A percentile compares a stretch with the other conserved stretches of the same genome.
Evolutionary conservation across 2,329 filamentous ascomycete genomes (phyloP).

Genomic region (Fusarium sp.): DNA sequence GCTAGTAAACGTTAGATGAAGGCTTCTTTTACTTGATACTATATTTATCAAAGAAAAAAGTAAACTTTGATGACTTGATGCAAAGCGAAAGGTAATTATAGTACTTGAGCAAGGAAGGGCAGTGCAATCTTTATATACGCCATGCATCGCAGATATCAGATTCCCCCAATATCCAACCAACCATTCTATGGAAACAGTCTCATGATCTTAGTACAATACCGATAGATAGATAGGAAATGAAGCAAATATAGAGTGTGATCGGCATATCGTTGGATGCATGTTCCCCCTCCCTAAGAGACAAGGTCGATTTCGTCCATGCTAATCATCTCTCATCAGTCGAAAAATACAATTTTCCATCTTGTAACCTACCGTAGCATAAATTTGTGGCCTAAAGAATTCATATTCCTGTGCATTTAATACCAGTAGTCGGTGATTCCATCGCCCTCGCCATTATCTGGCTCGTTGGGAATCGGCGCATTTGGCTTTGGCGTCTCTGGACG

Average conservation of each 20-base stretch:
- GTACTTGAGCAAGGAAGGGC: no score
- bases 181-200: conserved; percentile 8
- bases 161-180: not conserved
- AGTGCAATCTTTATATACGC: not conserved
- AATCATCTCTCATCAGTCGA: conserved; percentile 29
- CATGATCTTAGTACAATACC: not conserved
- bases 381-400: not conserved
- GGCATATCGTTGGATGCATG: conserved; percentile 7
- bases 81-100: no score
- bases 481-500: conserved; percentile 50
- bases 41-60: not conserved
- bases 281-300: conserved; percentile 2
- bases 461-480: conserved; percentile 46
- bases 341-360: conserved; percentile 3
- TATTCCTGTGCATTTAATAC: conserved; percentile 3
- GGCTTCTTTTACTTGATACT: not conserved
- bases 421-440: conserved; percentile 48
- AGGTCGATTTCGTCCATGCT: conserved; percentile 21
- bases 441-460: conserved; percentile 48
- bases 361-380: conserved; percentile 22
- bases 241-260: not conserved
- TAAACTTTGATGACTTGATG: no score
- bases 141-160: no score
- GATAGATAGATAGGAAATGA: no score
- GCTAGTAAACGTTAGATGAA: not conserved